A percentile compares a stretch with the other conserved stretches of the same genome.
Evolutionary conservation across 257 asterid species (phyloP).

Genomic region (Solanum tarapatanum): DNA sequence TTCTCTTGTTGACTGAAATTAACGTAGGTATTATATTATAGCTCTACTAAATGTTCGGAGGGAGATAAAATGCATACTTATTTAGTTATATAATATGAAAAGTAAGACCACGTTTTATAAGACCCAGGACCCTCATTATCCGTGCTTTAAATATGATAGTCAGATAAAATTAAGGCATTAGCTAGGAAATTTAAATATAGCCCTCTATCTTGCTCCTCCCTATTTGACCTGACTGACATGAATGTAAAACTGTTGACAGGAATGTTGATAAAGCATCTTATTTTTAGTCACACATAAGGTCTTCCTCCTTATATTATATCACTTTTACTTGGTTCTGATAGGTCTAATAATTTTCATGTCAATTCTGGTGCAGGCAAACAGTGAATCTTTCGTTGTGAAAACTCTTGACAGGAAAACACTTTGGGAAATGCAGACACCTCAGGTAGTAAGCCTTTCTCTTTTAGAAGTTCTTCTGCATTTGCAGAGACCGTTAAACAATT

Average conservation of each 20-base stretch:
- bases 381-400: slow-evolving; percentile 66
- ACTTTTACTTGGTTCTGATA: background rate
- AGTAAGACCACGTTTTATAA: background rate
- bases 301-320: background rate
- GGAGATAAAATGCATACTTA: background rate
- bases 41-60: background rate
- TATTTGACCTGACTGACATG: background rate
- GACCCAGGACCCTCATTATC: background rate
- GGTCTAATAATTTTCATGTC: background rate
- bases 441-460: slow-evolving; percentile 31
- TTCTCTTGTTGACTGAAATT: background rate
- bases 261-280: background rate
- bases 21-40: background rate
- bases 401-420: slow-evolving; percentile 87
- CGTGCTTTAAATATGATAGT: background rate
- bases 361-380: slow-evolving; percentile 51
- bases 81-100: background rate
- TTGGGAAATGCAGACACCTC: slow-evolving; percentile 99
- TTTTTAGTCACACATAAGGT: background rate
- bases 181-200: background rate
- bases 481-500: background rate
- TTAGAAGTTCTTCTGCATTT: background rate
- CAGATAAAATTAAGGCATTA: background rate
- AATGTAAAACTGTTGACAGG: background rate
- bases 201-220: background rate